Base-by-base conservation (phyloP, 2,329 filamentous ascomycete species). In the Diaporthe humulicola region DNA sequence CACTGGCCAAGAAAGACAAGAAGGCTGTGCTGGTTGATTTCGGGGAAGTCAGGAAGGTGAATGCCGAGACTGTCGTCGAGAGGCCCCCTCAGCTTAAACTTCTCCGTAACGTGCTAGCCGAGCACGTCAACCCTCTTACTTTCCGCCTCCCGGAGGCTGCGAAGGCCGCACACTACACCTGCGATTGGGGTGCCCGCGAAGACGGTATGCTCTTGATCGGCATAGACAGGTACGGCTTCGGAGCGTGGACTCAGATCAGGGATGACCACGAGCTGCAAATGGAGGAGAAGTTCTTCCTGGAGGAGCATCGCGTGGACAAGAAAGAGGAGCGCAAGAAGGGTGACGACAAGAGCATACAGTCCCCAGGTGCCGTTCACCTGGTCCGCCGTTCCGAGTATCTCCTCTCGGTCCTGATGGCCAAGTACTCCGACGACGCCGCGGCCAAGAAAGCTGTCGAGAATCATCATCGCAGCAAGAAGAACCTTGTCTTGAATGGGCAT, bases 11-110 rank as follows among this genome's bases (percentile, higher is more conserved):
- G 87, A 99, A 99, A 84, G 97, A 99, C 82, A 95, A 95, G 84
- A 99, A 99, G 84, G 97, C 97, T 0, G 95, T 99, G 25, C 87
- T 99, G 58, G 98, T 99, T 80, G 96, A 98, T 82, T 98, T 96
- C 84, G 93, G 94, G 60, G 95, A 96, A 73, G 93, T 98, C 69
- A 98, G 98, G 84, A 96, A 98, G 79, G 91, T 98, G 80, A 99
- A 99, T 81, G 97, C 97, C 0, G 95, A 98, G 84, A 98, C 97
- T 0, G 94, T 98, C 72, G 91, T 98, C 15, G 96, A 98, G 79
- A 93, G 97, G 12, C 96, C 97, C 0, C 91, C 93, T 61, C 96
- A 98, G 81, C 93, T 98, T 88, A 93, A 92, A 74, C 91, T 98
- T 78, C 88, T 99, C 50, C 93, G 93, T 75, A 90, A 95, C 77